Percentiles rank a stretch among this genome's conserved stretches.
These are phyloP conservation scores for Tetrahymena elliotti DNA, from an alignment of 73 alveolate species.

Conservation along the genomic window DNA sequence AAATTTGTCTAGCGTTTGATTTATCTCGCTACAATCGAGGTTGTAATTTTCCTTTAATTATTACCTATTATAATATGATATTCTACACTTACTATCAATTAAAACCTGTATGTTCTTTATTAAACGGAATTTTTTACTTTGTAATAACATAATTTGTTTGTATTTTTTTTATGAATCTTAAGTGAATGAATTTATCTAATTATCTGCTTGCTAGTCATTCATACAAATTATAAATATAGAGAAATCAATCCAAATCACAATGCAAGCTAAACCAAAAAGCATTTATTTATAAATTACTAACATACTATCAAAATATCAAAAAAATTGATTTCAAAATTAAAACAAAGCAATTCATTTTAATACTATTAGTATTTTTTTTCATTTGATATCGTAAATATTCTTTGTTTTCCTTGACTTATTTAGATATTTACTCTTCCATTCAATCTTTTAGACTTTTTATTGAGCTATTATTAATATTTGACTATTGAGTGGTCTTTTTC, in stretches of 20 bases:
- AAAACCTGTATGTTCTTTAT: not conserved
- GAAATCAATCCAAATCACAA: not conserved
- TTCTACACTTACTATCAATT: not conserved
- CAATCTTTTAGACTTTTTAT: not conserved
- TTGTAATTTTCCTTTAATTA: not conserved
- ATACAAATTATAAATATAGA: not conserved
- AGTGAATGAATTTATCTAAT: not conserved
- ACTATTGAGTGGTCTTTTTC: too few relatives aligned
- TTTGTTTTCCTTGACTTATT: not conserved
- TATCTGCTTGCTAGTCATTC: not conserved
- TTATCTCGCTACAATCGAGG: not conserved
- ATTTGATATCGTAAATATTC: not conserved
- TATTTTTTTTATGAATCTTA: not conserved
- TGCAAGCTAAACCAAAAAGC: not conserved
- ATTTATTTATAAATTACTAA: not conserved
- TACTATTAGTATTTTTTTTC: not conserved
- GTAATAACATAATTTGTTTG: not conserved
- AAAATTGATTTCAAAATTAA: not conserved
- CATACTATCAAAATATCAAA: not conserved
- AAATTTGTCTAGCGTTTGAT: not conserved
- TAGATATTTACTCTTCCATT: not conserved
- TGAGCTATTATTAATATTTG: too few relatives aligned
- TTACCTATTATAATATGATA: not conserved
- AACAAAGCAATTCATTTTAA: not conserved
- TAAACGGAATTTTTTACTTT: not conserved